A percentile compares a stretch with the other conserved stretches of the same genome.
Conservation (phyloP, 257 asterid species). For the Cynanchum wilfordii region DNA sequence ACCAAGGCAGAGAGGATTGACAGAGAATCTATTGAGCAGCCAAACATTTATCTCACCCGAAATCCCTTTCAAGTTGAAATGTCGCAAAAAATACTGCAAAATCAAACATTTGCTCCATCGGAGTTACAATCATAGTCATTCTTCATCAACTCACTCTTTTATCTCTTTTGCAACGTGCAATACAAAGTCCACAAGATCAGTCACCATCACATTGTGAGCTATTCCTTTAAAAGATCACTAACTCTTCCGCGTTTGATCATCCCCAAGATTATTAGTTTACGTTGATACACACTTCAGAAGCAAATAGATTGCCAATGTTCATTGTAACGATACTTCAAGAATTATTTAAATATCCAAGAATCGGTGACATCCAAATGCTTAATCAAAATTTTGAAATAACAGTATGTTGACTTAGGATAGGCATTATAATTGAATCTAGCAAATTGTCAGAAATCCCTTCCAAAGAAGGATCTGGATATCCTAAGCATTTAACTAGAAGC, state of each 20-base stretch:
- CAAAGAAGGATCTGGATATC: too few species aligned
- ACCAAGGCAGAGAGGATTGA: too few species aligned
- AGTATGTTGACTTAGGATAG: neutral
- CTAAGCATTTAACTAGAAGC: neutral
- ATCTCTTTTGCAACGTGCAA: neutral
- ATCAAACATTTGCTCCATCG: too few species aligned
- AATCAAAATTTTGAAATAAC: neutral
- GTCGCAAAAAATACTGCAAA: too few species aligned
- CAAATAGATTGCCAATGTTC: neutral
- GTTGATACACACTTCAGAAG: neutral
- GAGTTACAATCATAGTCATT: neutral
- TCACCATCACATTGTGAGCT: neutral
- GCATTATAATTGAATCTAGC: neutral
- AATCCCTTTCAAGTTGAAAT: too few species aligned
- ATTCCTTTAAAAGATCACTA: neutral
- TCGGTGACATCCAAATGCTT: neutral
- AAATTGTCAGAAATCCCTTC: neutral
- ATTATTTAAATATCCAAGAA: neutral
- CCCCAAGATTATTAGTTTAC: neutral
- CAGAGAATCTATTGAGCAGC: too few species aligned
- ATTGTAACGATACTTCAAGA: neutral
- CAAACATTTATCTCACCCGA: too few species aligned
- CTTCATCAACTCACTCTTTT: neutral
- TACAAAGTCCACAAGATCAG: neutral
- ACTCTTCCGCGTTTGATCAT: neutral